A percentile compares a stretch with the other conserved stretches of the same genome.
These are phyloP conservation scores for Aspergillus avenaceus DNA, from an alignment of 495 filamentous ascomycete genomes.

Conservation along the genomic window DNA sequence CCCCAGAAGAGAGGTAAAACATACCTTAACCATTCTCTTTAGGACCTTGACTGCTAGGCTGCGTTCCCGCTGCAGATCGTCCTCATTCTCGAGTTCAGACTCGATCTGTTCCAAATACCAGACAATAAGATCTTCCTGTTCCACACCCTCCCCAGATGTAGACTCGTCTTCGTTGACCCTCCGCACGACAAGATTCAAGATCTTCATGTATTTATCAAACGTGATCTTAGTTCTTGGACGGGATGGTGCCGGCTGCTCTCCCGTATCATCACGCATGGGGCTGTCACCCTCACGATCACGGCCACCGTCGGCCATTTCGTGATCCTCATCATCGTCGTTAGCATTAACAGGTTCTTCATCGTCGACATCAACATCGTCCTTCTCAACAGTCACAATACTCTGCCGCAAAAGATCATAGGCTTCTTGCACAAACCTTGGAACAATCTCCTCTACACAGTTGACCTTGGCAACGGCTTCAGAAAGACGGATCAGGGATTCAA, in stretches of 20 bases:
- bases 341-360: slow-evolving; percentile 46
- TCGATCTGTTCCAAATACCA: slow-evolving; percentile 98
- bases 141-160: slow-evolving; percentile 76
- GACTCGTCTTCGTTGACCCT: slow-evolving; percentile 74
- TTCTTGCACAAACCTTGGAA: slow-evolving; percentile 79
- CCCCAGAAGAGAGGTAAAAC: slow-evolving; percentile 26
- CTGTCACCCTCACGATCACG: slow-evolving; percentile 64
- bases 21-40: slow-evolving; percentile 93
- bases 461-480: slow-evolving; percentile 95
- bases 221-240: slow-evolving; percentile 81
- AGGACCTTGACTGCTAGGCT: slow-evolving; percentile 80
- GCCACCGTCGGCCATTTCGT: slow-evolving; percentile 39
- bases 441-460: slow-evolving; percentile 92
- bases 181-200: slow-evolving; percentile 78
- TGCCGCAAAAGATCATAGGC: slow-evolving; percentile 85
- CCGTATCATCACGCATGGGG: slow-evolving; percentile 57
- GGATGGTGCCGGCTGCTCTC: slow-evolving; percentile 35
- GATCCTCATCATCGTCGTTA: slow-evolving; percentile 24
- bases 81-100: slow-evolving; percentile 71
- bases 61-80: slow-evolving; percentile 74
- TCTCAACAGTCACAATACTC: slow-evolving; percentile 96
- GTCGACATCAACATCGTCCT: slow-evolving; percentile 95
- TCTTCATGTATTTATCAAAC: slow-evolving; percentile 90
- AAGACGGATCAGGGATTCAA: slow-evolving; percentile 91
- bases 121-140: slow-evolving; percentile 75